Base-by-base conservation (phyloP, 2,329 filamentous ascomycete genomes). In the Microsporum audouinii region DNA sequence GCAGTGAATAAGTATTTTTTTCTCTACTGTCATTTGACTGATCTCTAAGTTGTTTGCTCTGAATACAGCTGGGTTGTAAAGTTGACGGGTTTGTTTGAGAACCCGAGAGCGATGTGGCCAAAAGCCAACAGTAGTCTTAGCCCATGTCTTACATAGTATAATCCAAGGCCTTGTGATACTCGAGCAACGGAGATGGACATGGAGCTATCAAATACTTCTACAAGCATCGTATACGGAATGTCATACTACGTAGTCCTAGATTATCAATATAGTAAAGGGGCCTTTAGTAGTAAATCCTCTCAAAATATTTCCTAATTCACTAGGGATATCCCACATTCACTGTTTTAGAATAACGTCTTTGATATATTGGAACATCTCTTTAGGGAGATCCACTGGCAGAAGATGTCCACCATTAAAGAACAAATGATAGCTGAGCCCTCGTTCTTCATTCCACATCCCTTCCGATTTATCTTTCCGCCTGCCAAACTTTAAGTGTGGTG, bases 401-500 rank as follows among this genome's bases (percentile, higher is more conserved):
- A 65, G 70, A 63, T 74, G 73, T 1, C 72, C 72, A 8, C 72
- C 72, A 0, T 65, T 69, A 17, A 65, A 62, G 56, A 75, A 75
- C 5, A 71, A 61, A 67, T 74, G 72, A 66, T 74, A 75, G 5
- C 68, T 71, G 10, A 74, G 64, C 2, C 72, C 71, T 5, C 72
- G 68, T 57, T 73, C 72, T 12, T 65, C 63, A n/a, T 62, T 62
- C 71, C 71, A 73, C 2, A 66, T 65, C 1, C 72, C 72, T 7
- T 65, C 70, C n/a, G 55, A 29, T 2, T 33, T 45, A 39, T 36
- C 53, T 29, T 7, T 31, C 41, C 31, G 55, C 7, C 36, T 36
- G 4, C 60, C 55, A 33, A 62, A 63, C 17, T 73, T 65, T 2
- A 60, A 63, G 43, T 65, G 68, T 0, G 71, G 72, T n/a, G 65